These are phyloP conservation scores for Serpula lacrymans DNA, from an alignment of 768 basidiomycete species.

Conservation along the genomic window DNA sequence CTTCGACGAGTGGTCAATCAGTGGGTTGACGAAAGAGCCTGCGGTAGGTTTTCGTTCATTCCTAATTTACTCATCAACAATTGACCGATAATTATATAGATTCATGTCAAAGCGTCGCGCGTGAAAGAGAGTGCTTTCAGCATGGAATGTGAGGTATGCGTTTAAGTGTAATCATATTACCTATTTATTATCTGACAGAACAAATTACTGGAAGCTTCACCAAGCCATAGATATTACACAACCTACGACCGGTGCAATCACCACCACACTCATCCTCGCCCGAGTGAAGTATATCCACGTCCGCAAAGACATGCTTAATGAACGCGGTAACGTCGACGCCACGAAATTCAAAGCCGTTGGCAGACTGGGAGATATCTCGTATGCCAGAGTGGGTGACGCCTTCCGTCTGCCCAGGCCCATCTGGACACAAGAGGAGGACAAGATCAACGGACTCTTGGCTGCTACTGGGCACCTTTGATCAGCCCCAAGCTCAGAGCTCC, in stretches of 20 bases:
- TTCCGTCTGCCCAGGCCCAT: slow-evolving; percentile 21
- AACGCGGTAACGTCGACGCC: slow-evolving; percentile 32
- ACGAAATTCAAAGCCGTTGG: slow-evolving; percentile 32
- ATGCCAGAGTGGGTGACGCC: slow-evolving; percentile 26
- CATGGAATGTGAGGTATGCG: slow-evolving; percentile 41
- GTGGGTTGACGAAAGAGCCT: slow-evolving; percentile 39
- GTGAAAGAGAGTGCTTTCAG: slow-evolving; percentile 46
- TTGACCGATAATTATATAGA: slow-evolving; percentile 20
- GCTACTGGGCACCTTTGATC: too few relatives aligned
- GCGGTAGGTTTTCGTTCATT: slow-evolving; percentile 20
- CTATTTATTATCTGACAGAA: not conserved
- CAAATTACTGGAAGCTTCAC: slow-evolving; percentile 23
- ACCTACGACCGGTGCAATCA: slow-evolving; percentile 20
- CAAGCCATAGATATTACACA: slow-evolving; percentile 31
- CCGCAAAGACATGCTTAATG: slow-evolving; percentile 36
- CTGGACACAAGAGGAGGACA: slow-evolving; percentile 18
- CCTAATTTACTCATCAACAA: not conserved
- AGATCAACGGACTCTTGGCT: too few relatives aligned
- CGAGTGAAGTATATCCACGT: slow-evolving; percentile 39
- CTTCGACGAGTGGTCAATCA: slow-evolving; percentile 39
- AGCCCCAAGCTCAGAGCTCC: too few relatives aligned
- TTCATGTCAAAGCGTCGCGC: slow-evolving; percentile 36
- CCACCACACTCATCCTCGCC: slow-evolving; percentile 34
- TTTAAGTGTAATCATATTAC: not conserved
- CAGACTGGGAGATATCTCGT: slow-evolving; percentile 38